A percentile compares a stretch with the other conserved stretches of the same genome.
phyloP scores from a whole-genome alignment of 2,329 filamentous ascomycete species.

The Botrytis aclada region DNA sequence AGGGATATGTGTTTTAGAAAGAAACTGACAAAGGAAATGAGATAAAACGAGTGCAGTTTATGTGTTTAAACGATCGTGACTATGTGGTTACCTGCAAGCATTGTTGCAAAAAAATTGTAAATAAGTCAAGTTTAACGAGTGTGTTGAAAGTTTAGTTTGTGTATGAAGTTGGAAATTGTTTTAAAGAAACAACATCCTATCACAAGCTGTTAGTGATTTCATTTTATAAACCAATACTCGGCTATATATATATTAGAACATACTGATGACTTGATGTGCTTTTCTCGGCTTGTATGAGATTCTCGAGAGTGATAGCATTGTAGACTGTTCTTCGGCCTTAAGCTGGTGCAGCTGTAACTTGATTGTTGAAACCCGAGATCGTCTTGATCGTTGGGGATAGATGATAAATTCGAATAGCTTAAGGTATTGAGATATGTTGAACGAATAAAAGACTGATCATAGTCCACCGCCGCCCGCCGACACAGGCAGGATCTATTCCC shows the following conservation, averaged over 20 bases:
- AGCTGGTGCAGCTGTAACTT: neutral
- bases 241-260: neutral
- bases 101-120: no score
- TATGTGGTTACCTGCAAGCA: neutral
- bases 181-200: neutral
- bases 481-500: neutral
- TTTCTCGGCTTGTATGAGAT: neutral
- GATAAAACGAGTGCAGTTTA: no score
- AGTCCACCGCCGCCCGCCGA: neutral
- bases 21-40: neutral
- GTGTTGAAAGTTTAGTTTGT: neutral
- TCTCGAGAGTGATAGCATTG: neutral
- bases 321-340: neutral
- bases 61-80: neutral
- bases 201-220: neutral
- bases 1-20: neutral
- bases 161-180: neutral
- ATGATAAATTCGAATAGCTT: neutral
- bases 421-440: neutral
- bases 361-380: neutral
- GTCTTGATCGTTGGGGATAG: neutral
- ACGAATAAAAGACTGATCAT: no score
- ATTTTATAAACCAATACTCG: neutral
- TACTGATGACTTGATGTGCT: neutral
- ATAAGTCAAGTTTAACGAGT: neutral